phyloP scores from a whole-genome alignment of 805 yeast genomes.

The Wickerhamomyces pijperi region DNA sequence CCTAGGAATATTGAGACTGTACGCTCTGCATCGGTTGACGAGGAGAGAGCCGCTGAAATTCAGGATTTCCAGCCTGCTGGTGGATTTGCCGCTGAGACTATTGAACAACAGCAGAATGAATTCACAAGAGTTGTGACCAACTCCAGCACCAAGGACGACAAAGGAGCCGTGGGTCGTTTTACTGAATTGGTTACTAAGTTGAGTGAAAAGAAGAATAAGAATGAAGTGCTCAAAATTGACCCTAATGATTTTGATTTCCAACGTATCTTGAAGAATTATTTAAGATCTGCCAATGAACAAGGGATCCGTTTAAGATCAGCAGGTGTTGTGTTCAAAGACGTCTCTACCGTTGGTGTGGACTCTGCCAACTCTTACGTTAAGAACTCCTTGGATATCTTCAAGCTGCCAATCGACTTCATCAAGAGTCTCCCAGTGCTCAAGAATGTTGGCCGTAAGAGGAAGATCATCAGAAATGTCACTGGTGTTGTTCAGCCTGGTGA shows the following conservation, averaged over 20 bases:
- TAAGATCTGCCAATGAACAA: slow-evolving; percentile 27
- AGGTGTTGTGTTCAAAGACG: slow-evolving; percentile 23
- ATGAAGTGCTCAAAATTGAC: slow-evolving; percentile 12
- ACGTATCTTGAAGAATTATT: slow-evolving; percentile 22
- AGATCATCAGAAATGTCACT: slow-evolving; percentile 16
- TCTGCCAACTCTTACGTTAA: slow-evolving; percentile 5
- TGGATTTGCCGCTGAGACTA: not conserved
- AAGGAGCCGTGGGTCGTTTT: not conserved
- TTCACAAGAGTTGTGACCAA: not conserved
- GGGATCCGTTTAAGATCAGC: slow-evolving; percentile 33
- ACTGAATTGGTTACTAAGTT: not conserved
- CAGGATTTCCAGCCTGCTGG: not conserved
- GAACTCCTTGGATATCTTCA: slow-evolving; percentile 3
- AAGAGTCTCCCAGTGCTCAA: not conserved
- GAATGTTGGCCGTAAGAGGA: slow-evolving; percentile 8
- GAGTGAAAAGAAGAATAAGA: not conserved
- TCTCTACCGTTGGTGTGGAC: slow-evolving; percentile 5
- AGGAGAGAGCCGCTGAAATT: not conserved
- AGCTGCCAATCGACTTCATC: not conserved
- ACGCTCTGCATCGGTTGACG: not conserved
- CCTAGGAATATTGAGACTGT: no score
- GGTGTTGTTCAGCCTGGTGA: slow-evolving; percentile 48
- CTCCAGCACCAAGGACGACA: not conserved
- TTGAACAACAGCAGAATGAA: not conserved
- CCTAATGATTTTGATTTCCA: slow-evolving; percentile 27